Base-by-base conservation (phyloP, 2,329 filamentous ascomycete species). In the Chalara sp. region DNA sequence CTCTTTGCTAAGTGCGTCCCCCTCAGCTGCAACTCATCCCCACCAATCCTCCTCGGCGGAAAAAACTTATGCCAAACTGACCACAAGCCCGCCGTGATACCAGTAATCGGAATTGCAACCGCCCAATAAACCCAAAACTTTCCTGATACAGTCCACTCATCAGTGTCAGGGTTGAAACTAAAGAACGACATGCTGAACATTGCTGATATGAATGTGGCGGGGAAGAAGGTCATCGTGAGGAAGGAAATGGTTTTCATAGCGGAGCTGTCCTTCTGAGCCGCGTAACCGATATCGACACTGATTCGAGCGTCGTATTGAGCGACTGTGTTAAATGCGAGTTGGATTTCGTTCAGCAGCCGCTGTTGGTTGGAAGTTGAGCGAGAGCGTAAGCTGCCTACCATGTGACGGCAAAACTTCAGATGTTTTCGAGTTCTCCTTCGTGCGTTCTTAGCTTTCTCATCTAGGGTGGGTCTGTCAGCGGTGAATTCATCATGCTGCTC, bases 181-280 rank as follows among this genome's bases (percentile, higher is more conserved):
- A 53, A 53, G 42, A 53, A 53, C 7, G 45, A 44, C 33, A 41
- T 53, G 47, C 47, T 49, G 37, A 53, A 53, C 1, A 53, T 49
- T 5, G 51, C 41, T 6, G 44, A 53, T 10, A 50, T 32, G 21
- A 50, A 49, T 12, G 48, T 50, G 7, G 48, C 48, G 21, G 48
- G 50, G n/a, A 48, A 59, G 37, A 80, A 80, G 0, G 66, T 60
- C 5, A 77, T 57, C 0, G 76, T 76, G 0, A 78, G 62, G n/a
- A 76, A 67, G 1, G 75, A 70, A 42, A 80, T 67, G 0, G 72
- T 74, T 60, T 72, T 75, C 74, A 79, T 78, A 1, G 74, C 70
- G 0, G 71, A 64, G 53, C 74, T 76, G 46, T 80, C 78, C 0
- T 53, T 51, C 28, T 69, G 67, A 0, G 72, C 66, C 0, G 69